Percentiles rank a stretch among this genome's conserved stretches.
phyloP scores from a whole-genome alignment of 2,329 filamentous ascomycete genomes.

The Cytospora mali region DNA sequence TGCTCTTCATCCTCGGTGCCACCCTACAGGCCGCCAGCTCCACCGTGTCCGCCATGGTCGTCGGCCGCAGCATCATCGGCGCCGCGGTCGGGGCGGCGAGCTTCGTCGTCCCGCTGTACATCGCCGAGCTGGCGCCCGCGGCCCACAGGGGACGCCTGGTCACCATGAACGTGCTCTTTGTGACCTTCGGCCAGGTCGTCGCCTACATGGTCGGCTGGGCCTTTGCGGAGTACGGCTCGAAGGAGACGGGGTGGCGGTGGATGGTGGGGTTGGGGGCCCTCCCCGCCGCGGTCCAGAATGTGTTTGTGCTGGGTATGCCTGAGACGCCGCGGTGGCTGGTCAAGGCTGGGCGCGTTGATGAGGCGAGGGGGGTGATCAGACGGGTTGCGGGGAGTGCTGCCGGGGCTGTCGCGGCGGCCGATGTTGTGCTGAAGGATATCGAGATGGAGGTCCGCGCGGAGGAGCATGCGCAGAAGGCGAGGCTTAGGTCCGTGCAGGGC shows the following conservation, averaged over 20 bases:
- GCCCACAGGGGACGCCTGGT: slow-evolving; percentile 77
- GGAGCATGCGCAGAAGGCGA: slow-evolving; percentile 54
- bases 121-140: slow-evolving; percentile 81
- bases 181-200: slow-evolving; percentile 85
- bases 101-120: slow-evolving; percentile 85
- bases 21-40: slow-evolving; percentile 62
- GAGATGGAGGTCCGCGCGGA: slow-evolving; percentile 76
- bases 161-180: slow-evolving; percentile 78
- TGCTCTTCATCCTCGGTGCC: slow-evolving; percentile 70
- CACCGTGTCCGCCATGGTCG: slow-evolving; percentile 65
- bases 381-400: slow-evolving; percentile 60
- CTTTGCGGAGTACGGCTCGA: slow-evolving; percentile 59
- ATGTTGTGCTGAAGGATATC: slow-evolving; percentile 67
- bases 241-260: slow-evolving; percentile 75
- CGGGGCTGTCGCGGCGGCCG: slow-evolving; percentile 50
- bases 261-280: slow-evolving; percentile 85
- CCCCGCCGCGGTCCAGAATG: slow-evolving; percentile 73
- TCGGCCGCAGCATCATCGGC: slow-evolving; percentile 70
- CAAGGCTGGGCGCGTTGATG: slow-evolving; percentile 61
- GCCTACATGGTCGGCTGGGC: slow-evolving; percentile 84
- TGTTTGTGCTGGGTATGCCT: slow-evolving; percentile 72
- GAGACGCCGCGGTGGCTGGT: slow-evolving; percentile 91
- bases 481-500: slow-evolving; percentile 36
- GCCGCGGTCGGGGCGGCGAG: slow-evolving; percentile 74
- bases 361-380: slow-evolving; percentile 66